These are phyloP conservation scores for Nemania serpens DNA, from an alignment of 2,329 filamentous ascomycete genomes.

Conservation along the genomic window DNA sequence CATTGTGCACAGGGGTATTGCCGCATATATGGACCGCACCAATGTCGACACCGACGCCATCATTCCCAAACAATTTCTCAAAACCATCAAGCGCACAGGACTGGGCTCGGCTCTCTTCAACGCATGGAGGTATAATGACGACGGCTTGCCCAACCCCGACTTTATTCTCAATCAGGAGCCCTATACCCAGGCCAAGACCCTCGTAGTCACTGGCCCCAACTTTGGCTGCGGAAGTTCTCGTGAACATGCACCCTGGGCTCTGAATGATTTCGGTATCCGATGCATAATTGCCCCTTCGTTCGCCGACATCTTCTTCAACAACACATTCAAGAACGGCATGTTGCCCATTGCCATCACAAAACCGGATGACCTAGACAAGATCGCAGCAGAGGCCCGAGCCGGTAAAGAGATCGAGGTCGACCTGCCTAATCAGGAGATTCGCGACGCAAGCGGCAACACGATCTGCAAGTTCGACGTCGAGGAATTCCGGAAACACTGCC, in stretches of 20 bases:
- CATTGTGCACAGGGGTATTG: slow-evolving; percentile 79
- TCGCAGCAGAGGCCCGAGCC: slow-evolving; percentile 77
- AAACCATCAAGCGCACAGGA: slow-evolving; percentile 97
- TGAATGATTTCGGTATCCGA: slow-evolving; percentile 95
- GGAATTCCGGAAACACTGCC: slow-evolving; percentile 90
- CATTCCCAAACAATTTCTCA: slow-evolving; percentile 98
- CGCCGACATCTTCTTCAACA: slow-evolving; percentile 96
- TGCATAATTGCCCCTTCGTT: slow-evolving; percentile 87
- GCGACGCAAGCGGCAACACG: slow-evolving; percentile 72
- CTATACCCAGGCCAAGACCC: slow-evolving; percentile 82
- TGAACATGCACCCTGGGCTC: slow-evolving; percentile 96
- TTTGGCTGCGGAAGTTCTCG: slow-evolving; percentile 93
- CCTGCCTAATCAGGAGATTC: slow-evolving; percentile 81
- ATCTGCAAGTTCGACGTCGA: slow-evolving; percentile 86
- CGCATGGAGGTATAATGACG: slow-evolving; percentile 75
- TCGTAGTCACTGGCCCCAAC: slow-evolving; percentile 89
- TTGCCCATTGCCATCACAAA: slow-evolving; percentile 79
- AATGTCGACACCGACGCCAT: slow-evolving; percentile 99
- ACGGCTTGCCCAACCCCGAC: slow-evolving; percentile 74
- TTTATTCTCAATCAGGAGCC: slow-evolving; percentile 92
- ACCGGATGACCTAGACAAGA: slow-evolving; percentile 65
- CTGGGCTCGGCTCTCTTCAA: slow-evolving; percentile 88
- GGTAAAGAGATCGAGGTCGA: slow-evolving; percentile 89
- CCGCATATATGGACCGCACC: slow-evolving; percentile 81
- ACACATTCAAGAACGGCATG: slow-evolving; percentile 99